These are phyloP conservation scores for Irpex lacteus DNA, from an alignment of 1,284 basidiomycete species.

Conservation along the genomic window DNA sequence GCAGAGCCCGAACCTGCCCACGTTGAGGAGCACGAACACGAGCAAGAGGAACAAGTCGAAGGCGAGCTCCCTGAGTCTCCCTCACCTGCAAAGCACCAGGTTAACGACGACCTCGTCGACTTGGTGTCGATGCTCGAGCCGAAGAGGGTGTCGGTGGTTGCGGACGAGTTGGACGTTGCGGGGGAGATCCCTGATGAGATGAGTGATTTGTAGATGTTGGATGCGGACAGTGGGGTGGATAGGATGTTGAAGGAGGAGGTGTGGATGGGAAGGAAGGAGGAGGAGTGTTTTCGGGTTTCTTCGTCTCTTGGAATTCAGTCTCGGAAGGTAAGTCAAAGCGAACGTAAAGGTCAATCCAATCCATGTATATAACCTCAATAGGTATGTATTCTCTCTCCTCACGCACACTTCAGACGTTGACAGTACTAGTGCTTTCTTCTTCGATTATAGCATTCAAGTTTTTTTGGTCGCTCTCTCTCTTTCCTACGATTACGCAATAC, in stretches of 20 bases:
- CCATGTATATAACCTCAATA: not conserved
- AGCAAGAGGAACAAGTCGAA: not conserved
- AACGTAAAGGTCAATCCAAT: not conserved
- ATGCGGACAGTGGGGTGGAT: too few relatives aligned
- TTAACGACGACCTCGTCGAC: constrained; percentile 48
- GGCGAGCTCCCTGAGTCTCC: constrained; percentile 7
- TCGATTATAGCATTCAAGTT: too few relatives aligned
- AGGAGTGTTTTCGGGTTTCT: too few relatives aligned
- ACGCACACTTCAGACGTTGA: too few relatives aligned
- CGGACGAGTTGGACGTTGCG: constrained; percentile 24
- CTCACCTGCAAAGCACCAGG: constrained; percentile 11
- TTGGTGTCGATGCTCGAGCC: constrained; percentile 65
- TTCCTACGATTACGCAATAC: too few relatives aligned
- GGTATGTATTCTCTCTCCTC: not conserved
- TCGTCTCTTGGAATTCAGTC: too few relatives aligned
- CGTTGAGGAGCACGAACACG: not conserved
- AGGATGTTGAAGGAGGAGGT: too few relatives aligned
- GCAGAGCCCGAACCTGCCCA: not conserved
- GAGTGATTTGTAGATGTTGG: constrained; percentile 13
- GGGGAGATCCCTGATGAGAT: constrained; percentile 33
- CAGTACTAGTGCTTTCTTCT: too few relatives aligned
- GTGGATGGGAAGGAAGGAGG: too few relatives aligned
- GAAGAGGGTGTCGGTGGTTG: constrained; percentile 31
- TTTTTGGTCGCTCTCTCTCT: too few relatives aligned
- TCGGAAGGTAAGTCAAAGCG: not conserved